A percentile compares a stretch with the other conserved stretches of the same genome.
phyloP scores from a whole-genome alignment of 768 basidiomycete species.

The Daedaleopsis nitida region DNA sequence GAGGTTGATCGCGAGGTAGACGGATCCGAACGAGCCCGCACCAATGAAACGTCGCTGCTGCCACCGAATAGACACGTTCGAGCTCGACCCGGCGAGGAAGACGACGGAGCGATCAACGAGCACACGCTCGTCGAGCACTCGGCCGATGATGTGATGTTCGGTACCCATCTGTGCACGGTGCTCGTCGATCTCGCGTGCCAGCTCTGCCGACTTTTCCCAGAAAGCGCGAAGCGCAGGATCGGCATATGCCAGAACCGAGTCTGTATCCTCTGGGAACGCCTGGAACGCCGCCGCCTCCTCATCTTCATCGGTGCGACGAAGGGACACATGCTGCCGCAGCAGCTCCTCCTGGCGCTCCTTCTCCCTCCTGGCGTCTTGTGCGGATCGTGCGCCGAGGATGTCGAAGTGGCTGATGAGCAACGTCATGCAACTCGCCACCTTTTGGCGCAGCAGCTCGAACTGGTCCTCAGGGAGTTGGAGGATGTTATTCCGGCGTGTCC shows the following conservation, averaged over 20 bases:
- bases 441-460: conserved; percentile 86
- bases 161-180: conserved; percentile 58
- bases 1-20: conserved; percentile 97
- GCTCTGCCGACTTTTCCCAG: conserved; percentile 70
- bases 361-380: conserved; percentile 84
- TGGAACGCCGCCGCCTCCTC: conserved; percentile 44
- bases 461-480: conserved; percentile 85
- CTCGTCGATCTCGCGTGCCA: conserved; percentile 66
- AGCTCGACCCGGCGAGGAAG: conserved; percentile 93
- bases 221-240: conserved; percentile 70
- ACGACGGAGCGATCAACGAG: conserved; percentile 92
- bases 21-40: conserved; percentile 98
- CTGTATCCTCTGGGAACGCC: conserved; percentile 37
- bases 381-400: conserved; percentile 92
- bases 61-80: conserved; percentile 96
- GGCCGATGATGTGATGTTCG: conserved; percentile 80
- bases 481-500: conserved; percentile 88
- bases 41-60: conserved; percentile 98
- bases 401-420: conserved; percentile 98
- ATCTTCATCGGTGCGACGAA: conserved; percentile 49
- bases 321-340: conserved; percentile 54
- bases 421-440: conserved; percentile 95
- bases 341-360: conserved; percentile 79
- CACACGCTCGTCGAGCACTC: conserved; percentile 91
- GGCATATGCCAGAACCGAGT: conserved; percentile 46